These are phyloP conservation scores for Fennellomyces sp. DNA, from an alignment of 371 early-diverging fungal genomes.

Conservation along the genomic window DNA sequence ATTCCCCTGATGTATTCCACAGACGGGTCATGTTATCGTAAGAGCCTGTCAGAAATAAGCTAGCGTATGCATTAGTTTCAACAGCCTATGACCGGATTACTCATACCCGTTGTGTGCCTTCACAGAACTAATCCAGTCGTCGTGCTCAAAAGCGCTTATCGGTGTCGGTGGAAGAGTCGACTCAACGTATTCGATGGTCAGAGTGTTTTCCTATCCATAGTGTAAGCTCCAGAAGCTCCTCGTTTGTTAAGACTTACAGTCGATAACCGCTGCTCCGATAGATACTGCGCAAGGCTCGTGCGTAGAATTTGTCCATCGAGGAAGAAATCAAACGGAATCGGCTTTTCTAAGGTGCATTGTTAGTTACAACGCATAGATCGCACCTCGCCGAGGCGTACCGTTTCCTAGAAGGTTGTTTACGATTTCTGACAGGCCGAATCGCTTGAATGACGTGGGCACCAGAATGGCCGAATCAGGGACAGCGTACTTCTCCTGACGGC, in stretches of 20 bases:
- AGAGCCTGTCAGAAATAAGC: slow-evolving; percentile 77
- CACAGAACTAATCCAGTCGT: slow-evolving; percentile 93
- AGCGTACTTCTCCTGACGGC: slow-evolving; percentile 73
- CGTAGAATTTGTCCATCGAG: slow-evolving; percentile 87
- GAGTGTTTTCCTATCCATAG: slow-evolving; percentile 69
- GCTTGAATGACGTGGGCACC: slow-evolving; percentile 81
- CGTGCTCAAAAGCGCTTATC: slow-evolving; percentile 78
- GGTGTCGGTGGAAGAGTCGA: slow-evolving; percentile 86
- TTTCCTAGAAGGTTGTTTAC: slow-evolving; percentile 82
- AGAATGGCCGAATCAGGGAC: slow-evolving; percentile 84
- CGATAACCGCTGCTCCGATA: slow-evolving; percentile 72
- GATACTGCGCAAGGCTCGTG: slow-evolving; percentile 74
- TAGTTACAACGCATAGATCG: too few species aligned
- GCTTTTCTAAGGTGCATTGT: slow-evolving; percentile 55
- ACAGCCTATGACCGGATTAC: background rate
- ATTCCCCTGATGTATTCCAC: slow-evolving; percentile 80
- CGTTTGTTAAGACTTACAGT: slow-evolving; percentile 62
- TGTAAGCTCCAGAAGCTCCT: background rate
- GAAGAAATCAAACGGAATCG: slow-evolving; percentile 91
- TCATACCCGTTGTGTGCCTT: slow-evolving; percentile 39
- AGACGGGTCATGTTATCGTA: slow-evolving; percentile 86
- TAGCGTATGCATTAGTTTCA: slow-evolving; percentile 6
- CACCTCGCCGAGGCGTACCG: slow-evolving; percentile 41
- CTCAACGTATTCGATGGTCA: slow-evolving; percentile 92
- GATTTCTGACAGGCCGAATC: slow-evolving; percentile 90